Evolutionary conservation across 2,329 filamentous ascomycete genomes (phyloP), one percentile per base, ranked within the genome.

Genomic region (Aspergillus sclerotialis): DNA sequence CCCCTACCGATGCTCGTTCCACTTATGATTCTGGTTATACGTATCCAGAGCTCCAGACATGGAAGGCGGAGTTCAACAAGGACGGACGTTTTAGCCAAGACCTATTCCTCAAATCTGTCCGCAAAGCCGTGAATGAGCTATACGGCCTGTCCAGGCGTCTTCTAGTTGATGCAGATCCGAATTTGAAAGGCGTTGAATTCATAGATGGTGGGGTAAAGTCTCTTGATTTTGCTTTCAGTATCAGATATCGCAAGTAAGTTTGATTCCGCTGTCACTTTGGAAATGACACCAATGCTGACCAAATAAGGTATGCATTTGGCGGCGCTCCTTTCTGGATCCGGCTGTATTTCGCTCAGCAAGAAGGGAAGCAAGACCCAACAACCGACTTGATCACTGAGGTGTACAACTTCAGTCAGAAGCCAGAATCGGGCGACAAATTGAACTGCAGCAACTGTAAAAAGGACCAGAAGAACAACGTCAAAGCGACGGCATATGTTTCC

Each of bases 1-100:
- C 72, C 7, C 82, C 82, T 0, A 70, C 79, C 35, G 68, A 66
- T 43, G 70, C 78, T 8, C 72, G 80, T 19, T 66, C 73, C 28
- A 74, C 74, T 6, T 67, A 69, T 17, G 67, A 64, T 2, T 81
- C 90, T 56, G 79, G 78, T 11, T 90, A 90, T 55, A 78, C 76
- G 0, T 92, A 92, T 50, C 68, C 76, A 0, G 84, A 89, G 27
- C 21, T 42, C 14, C 37, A 37, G 33, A 27, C 37, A 5, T 39
- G 40, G 64, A 35, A 14, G 27, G 14, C 27, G 27, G 16, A 21
- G n/a, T n/a, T n/a, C n/a, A n/a, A n/a, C n/a, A n/a, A n/a, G n/a
- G n/a, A n/a, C n/a, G n/a, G n/a, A n/a, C n/a, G n/a, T n/a, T 29
- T 40, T 18, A 28, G 33, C 24, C 27, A 40, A 14, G 12, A 7